Evolutionary conservation across 2,329 filamentous ascomycete species (phyloP), one percentile per base, ranked within the genome.

Genomic region (Pseudogymnoascus sp.): DNA sequence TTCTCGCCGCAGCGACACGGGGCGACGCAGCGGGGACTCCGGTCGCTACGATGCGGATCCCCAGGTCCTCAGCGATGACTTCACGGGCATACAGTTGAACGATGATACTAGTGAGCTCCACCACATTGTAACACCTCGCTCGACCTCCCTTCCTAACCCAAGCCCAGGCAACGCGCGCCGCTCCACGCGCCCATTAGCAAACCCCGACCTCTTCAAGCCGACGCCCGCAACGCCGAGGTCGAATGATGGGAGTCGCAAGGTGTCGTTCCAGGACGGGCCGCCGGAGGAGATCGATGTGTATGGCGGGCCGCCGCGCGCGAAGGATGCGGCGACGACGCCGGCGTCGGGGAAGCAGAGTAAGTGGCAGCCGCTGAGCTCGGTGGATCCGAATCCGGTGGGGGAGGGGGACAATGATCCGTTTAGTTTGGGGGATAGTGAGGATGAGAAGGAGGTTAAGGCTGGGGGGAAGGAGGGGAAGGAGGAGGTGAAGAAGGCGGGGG

Each of bases 1-100:
- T 63, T 75, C 72, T 23, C 77, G 85, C 65, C 81, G 83, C 61
- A 84, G 83, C 11, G 87, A 90, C 67, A 75, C 80, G 57, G 82
- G 82, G 66, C 82, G 88, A 69, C 84, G 89, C 70, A 96, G 93
- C 73, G 88, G 88, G 42, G 93, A 97, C 74, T 91, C 93, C 67
- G 89, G 93, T 69, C 87, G 91, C 64, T 99, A 99, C 73, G 95
- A 99, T 74, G 92, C 93, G 29, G 95, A 99, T 73, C 95, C 93
- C 31, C 86, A 93, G 73, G 86, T 97, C 39, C 81, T 99, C 34
- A 87, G 88, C 66, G 93, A 97, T 71, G 93, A 97, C 72, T 97
- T 99, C 77, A 83, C 85, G 12, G 84, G 85, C 34, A 87, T 88
- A 75, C 84, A 83, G 71, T 81, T 88, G 65, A 79, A 83, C 37